phyloP scores from a whole-genome alignment of 768 basidiomycete genomes.

The Hebeloma cylindrosporum region DNA sequence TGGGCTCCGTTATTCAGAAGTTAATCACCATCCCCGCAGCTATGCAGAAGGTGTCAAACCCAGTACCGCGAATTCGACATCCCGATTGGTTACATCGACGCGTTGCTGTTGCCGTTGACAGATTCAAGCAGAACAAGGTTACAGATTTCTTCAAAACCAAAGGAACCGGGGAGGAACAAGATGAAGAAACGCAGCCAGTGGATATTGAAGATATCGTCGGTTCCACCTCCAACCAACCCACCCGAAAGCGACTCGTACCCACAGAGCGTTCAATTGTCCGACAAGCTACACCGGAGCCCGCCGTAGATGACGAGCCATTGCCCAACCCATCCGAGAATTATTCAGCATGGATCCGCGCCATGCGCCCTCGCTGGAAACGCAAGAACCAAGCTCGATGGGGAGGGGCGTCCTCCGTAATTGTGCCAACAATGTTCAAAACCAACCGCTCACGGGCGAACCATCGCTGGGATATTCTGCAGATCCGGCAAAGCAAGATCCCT shows the following conservation, averaged over 20 bases:
- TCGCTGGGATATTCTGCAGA: conserved; percentile 92
- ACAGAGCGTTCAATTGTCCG: conserved; percentile 51
- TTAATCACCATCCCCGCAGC: conserved; percentile 99
- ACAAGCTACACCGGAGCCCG: conserved; percentile 43
- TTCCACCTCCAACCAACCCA: conserved; percentile 20
- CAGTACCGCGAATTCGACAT: conserved; percentile 92
- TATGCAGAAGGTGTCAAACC: conserved; percentile 95
- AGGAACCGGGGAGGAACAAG: conserved; percentile 31
- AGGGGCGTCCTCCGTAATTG: conserved; percentile 37
- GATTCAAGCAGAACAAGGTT: conserved; percentile 97
- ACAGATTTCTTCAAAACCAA: conserved; percentile 84
- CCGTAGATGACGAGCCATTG: conserved; percentile 40
- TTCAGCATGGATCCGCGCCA: conserved; percentile 72
- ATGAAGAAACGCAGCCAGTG: conserved; percentile 31
- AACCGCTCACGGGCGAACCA: conserved; percentile 54
- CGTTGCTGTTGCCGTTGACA: conserved; percentile 87
- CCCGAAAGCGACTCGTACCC: conserved; percentile 49
- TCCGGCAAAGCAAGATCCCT: conserved; percentile 70
- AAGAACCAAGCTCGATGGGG: conserved; percentile 49
- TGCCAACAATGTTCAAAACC: conserved; percentile 76
- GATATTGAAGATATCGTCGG: conserved; percentile 72
- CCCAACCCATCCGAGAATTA: conserved; percentile 71
- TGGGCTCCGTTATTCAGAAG: conserved; percentile 98
- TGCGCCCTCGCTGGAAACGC: conserved; percentile 77
- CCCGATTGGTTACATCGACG: conserved; percentile 96